These are phyloP conservation scores for Aciculosporium take DNA, from an alignment of 2,329 filamentous ascomycete species.

Conservation along the genomic window DNA sequence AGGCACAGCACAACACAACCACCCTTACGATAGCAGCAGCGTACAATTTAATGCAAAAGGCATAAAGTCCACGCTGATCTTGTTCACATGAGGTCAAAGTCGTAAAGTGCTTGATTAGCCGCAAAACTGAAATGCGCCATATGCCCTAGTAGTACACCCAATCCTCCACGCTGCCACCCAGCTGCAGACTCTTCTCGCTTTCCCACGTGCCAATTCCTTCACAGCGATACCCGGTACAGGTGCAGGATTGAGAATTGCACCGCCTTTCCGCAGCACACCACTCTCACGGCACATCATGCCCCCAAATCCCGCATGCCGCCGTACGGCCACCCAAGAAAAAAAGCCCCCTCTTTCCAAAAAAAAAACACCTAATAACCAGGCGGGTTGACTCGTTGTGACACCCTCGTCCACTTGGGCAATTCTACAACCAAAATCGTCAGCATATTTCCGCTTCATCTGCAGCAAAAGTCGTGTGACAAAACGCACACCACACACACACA, in stretches of 20 bases:
- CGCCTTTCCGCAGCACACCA: not conserved
- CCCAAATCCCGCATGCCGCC: too few species aligned
- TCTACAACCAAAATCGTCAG: slow-evolving; percentile 33
- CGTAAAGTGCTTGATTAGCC: not conserved
- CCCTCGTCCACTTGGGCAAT: slow-evolving; percentile 84
- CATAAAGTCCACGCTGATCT: not conserved
- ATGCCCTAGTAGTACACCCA: not conserved
- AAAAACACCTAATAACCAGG: slow-evolving; percentile 61
- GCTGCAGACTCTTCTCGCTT: not conserved
- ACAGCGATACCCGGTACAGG: not conserved
- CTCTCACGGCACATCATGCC: too few species aligned
- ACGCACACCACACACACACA: not conserved
- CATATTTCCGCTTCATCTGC: not conserved
- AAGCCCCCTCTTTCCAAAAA: too few species aligned
- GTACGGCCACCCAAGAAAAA: not conserved
- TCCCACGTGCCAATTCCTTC: not conserved
- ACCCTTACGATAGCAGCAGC: too few species aligned
- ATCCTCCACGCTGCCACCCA: not conserved
- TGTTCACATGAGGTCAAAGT: not conserved
- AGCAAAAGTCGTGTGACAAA: not conserved
- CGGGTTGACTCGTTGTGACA: slow-evolving; percentile 86
- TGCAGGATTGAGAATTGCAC: not conserved
- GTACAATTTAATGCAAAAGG: not conserved
- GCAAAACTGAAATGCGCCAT: not conserved
- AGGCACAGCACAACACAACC: too few species aligned